Conservation (phyloP, 768 basidiomycete species). For the Mycena olivaceomarginata region DNA sequence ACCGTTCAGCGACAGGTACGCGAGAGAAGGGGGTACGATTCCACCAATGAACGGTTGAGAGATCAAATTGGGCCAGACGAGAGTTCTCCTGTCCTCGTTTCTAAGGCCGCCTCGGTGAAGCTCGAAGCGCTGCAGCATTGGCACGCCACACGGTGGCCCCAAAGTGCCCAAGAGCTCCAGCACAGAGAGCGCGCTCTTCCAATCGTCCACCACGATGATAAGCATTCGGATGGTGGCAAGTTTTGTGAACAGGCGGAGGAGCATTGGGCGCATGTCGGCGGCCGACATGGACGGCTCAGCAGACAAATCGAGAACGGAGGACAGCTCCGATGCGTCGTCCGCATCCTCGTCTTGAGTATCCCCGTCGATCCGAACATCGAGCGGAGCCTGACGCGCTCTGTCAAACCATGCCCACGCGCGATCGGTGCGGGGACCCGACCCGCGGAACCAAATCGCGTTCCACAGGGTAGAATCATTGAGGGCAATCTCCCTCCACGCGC, state of each 20-base stretch:
- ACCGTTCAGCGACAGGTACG: conserved; percentile 73
- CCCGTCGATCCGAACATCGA: conserved; percentile 80
- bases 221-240: conserved; percentile 76
- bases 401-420: conserved; percentile 75
- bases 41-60: conserved; percentile 72
- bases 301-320: conserved; percentile 8
- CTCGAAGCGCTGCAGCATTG: conserved; percentile 78
- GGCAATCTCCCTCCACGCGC: conserved; percentile 70
- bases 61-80: conserved; percentile 51
- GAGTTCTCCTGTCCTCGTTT: conserved; percentile 38
- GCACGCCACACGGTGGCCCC: conserved; percentile 56
- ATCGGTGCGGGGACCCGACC: conserved; percentile 64
- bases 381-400: conserved; percentile 70
- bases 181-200: conserved; percentile 71
- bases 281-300: conserved; percentile 55
- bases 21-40: conserved; percentile 64
- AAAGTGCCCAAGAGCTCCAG: conserved; percentile 68
- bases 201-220: conserved; percentile 73
- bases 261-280: conserved; percentile 65
- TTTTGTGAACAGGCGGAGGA: conserved; percentile 71
- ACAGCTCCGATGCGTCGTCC: conserved; percentile 48
- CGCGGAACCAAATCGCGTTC: conserved; percentile 81
- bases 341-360: conserved; percentile 48
- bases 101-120: conserved; percentile 72
- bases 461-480: conserved; percentile 72